Percentiles rank a stretch among this genome's conserved stretches.
phyloP scores from a whole-genome alignment of 495 filamentous ascomycete species.

The Tuber melanosporum region DNA sequence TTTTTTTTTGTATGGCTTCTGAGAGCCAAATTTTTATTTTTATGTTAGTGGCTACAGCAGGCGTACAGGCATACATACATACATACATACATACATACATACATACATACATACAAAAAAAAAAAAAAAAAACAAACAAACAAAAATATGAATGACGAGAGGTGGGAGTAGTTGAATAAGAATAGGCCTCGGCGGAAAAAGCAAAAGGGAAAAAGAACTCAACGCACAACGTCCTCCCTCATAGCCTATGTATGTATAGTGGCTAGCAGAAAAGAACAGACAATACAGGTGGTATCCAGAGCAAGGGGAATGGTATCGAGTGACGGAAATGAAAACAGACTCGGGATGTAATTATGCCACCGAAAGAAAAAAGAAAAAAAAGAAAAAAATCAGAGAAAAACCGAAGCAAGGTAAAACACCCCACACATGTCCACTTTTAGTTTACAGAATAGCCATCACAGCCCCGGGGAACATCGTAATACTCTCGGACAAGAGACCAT shows the following conservation, averaged over 20 bases:
- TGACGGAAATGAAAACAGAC: not conserved
- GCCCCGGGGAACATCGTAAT: not conserved
- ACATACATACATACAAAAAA: not conserved
- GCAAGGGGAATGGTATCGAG: not conserved
- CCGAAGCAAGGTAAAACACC: not conserved
- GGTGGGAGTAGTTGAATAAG: not conserved
- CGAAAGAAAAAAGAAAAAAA: not conserved
- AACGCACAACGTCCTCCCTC: not conserved
- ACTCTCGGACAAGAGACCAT: not conserved
- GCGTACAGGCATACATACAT: not conserved
- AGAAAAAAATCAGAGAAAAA: not conserved
- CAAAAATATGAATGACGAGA: not conserved
- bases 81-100: not conserved
- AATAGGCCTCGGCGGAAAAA: not conserved
- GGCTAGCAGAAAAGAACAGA: not conserved
- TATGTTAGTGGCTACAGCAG: not conserved
- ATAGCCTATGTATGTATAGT: not conserved
- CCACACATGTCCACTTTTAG: not conserved
- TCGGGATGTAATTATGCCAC: not conserved
- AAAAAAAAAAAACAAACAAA: too few species aligned
- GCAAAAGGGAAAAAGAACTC: not conserved
- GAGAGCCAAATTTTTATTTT: not conserved
- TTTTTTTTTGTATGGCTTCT: not conserved
- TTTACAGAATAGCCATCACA: not conserved
- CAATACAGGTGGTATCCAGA: not conserved